Base-by-base conservation (phyloP, 2,329 filamentous ascomycete species). In the Apiospora sp. region DNA sequence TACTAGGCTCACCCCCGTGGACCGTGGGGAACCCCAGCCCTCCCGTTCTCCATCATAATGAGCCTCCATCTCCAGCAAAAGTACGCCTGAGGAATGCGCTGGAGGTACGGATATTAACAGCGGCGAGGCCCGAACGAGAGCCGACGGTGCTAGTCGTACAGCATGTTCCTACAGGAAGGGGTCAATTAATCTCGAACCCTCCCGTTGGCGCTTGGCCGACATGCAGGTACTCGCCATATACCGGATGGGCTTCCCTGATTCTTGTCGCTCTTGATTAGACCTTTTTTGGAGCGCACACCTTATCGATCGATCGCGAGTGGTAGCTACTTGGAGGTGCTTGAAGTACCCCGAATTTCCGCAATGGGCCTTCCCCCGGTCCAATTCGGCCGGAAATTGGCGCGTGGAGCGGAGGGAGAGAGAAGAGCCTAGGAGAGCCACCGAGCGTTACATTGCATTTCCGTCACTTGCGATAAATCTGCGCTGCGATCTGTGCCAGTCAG, bases 401-500 rank as follows among this genome's bases (percentile, higher is more conserved):
- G 58, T 64, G 58, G 58, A 64, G 58, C 34, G 19, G 58, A 41
- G 30, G 34, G 58, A 22, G 30, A 22, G 37, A 41, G 37, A 10
- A 10, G 37, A 41, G 37, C 8, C 37, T 41, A 24, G 22, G 19
- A 64, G 58, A 64, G 34, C 19, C 58, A 64, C 58, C 58, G 58
- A 64, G 58, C 58, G 58, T 64, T 64, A 64, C 58, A 64, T 41
- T 64, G 58, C 58, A 64, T 64, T 64, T 64, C 58, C 58, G 58
- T 64, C 34, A 64, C 58, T 41, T 64, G n/a, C 58, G 58, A 64
- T 64, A 64, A 64, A 61, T 61, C 54, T 61, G 54, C 30, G 30
- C 54, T 61, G 54, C 54, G 54, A 61, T 61, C 54, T 61, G 54
- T 37, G 30, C 54, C 22, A 61, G 54, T 22, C 34, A 22, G 10